Evolutionary conservation across 306 rosid species (phyloP), one percentile per base, ranked within the genome.

Genomic region (Astragalus glycyphyllos): DNA sequence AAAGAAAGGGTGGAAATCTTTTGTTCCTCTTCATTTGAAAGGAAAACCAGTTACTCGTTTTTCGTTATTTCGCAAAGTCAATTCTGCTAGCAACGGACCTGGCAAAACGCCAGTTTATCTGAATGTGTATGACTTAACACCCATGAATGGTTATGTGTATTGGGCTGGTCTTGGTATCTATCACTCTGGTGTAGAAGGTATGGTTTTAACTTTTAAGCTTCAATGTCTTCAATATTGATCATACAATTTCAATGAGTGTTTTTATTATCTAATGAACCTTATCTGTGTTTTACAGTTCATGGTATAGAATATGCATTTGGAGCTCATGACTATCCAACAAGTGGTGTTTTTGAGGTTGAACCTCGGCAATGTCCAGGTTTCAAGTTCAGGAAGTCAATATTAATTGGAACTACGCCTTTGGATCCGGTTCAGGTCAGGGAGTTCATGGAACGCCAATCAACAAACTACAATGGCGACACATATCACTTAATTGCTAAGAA

Each of bases 181-280:
- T 77, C 97, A 95, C 83, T 95, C 99, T 64, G 97, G 99, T 65
- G 96, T 95, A 35, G 96, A 95, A 91, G 99, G 99, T 91, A 81
- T 34, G 50, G 8, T 56, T 41, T 17, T 53, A 7, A 20, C 23
- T 20, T 26, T 26, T 26, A 26, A 26, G 14, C 54, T 67, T 60
- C 26, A 13, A 46, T 75, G 58, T 74, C 48, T 32, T 60, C 55
- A 77, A 65, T 46, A 49, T 50, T 50, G 13, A 16, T 62, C 42
- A 12, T 42, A 3, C 51, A 53, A 51, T 67, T 64, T 61, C 55
- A n/a, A 65, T 46, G 68, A 47, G 72, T 13, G 10, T n/a, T 69
- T 48, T 5, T 12, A 10, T 65, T 70, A 65, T 76, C 68, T 87
- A 57, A 83, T 46, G 26, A 63, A 38, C 35, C 16, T 65, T 60